Evolutionary conservation across 202 grass and related monocot species (phyloP).

Genomic region (Carex arenaria): DNA sequence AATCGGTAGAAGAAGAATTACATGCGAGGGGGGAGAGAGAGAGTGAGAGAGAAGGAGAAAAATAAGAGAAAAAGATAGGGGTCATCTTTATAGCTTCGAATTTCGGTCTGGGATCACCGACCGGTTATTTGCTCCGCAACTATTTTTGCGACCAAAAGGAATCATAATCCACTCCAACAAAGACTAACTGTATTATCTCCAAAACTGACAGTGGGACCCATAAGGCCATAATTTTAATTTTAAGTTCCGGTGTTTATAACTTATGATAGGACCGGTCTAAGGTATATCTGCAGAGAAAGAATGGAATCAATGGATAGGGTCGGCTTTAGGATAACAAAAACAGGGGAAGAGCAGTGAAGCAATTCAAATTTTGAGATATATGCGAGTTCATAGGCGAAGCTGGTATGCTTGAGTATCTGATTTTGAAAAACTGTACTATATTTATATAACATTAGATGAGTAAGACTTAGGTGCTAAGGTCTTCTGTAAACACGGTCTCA

Average conservation of each 20-base stretch:
- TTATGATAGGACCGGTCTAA: not conserved
- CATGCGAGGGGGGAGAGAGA: not conserved
- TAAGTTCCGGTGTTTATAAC: not conserved
- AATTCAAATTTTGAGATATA: too few relatives aligned
- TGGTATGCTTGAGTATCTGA: too few relatives aligned
- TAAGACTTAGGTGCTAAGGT: too few relatives aligned
- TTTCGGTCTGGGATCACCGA: not conserved
- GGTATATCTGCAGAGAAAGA: not conserved
- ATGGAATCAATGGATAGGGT: slow-evolving; percentile 1
- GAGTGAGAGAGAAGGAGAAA: not conserved
- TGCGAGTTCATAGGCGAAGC: too few relatives aligned
- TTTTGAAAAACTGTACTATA: too few relatives aligned
- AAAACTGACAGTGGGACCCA: not conserved
- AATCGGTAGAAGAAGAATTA: not conserved
- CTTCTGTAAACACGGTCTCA: too few relatives aligned
- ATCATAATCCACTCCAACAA: not conserved
- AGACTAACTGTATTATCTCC: too few relatives aligned
- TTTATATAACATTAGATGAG: too few relatives aligned
- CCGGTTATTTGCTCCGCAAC: slow-evolving; percentile 1
- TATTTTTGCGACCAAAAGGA: not conserved
- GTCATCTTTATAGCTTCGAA: slow-evolving; percentile 18
- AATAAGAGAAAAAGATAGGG: not conserved
- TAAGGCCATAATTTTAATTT: too few relatives aligned
- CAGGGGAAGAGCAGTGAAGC: too few relatives aligned
- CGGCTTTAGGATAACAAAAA: too few relatives aligned